These are phyloP conservation scores for Debaryomyces tyrocola DNA, from an alignment of 805 yeast genomes.

Conservation along the genomic window DNA sequence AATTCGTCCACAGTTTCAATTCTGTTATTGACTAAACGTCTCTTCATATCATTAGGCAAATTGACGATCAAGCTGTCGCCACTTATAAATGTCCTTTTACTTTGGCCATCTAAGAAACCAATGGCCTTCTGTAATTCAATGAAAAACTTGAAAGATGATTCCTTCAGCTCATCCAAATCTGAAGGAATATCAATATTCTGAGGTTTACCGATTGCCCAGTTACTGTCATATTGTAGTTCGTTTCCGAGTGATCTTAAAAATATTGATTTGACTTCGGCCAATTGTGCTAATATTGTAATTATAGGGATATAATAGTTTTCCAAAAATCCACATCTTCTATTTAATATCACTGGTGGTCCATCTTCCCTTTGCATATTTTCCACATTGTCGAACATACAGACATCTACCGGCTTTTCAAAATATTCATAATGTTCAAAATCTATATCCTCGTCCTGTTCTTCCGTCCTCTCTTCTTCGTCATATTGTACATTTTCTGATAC, in stretches of 20 bases:
- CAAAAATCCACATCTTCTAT: constrained; percentile 10
- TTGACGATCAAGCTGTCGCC: constrained; percentile 15
- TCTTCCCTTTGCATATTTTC: neutral
- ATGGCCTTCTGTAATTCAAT: constrained; percentile 24
- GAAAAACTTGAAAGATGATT: constrained; percentile 10
- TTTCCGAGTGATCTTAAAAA: constrained; percentile 11
- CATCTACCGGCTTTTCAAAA: neutral
- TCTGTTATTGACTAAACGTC: constrained; percentile 9
- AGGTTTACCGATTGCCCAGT: constrained; percentile 11
- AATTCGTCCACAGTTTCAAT: constrained; percentile 21
- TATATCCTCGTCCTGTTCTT: neutral
- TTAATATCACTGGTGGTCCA: constrained; percentile 20
- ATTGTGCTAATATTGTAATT: constrained; percentile 25
- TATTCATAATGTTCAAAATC: constrained; percentile 1
- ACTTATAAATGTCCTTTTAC: constrained; percentile 22
- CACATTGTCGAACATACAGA: constrained; percentile 1
- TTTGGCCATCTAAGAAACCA: constrained; percentile 16
- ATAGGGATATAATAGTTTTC: constrained; percentile 31
- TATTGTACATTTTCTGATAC: neutral
- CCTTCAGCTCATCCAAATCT: neutral
- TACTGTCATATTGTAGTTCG: constrained; percentile 14
- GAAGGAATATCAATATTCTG: constrained; percentile 7
- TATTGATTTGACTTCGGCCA: constrained; percentile 16
- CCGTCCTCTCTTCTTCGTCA: neutral
- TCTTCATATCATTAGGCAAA: constrained; percentile 19